These are phyloP conservation scores for Capsella bursapastoris DNA, from an alignment of 345 rosid species.

Conservation along the genomic window DNA sequence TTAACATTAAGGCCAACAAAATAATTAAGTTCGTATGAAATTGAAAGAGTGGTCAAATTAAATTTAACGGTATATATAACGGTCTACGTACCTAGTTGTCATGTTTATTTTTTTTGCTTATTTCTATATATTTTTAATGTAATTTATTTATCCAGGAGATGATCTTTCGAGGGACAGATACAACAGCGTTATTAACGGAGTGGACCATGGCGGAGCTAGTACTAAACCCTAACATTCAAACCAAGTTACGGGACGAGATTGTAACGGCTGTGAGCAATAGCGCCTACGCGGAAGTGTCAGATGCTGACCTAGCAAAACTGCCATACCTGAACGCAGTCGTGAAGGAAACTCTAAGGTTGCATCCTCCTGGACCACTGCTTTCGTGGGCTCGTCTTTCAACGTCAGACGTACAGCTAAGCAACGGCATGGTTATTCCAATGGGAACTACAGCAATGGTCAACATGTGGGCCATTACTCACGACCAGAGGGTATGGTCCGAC, in stretches of 20 bases:
- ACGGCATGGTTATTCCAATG: slow-evolving; percentile 78
- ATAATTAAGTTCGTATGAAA: slow-evolving; percentile 41
- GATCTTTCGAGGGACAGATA: slow-evolving; percentile 93
- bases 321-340: slow-evolving; percentile 80
- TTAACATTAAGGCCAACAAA: no score
- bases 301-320: slow-evolving; percentile 59
- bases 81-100: slow-evolving; percentile 20
- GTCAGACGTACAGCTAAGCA: slow-evolving; percentile 75
- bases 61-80: slow-evolving; percentile 41
- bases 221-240: slow-evolving; percentile 63
- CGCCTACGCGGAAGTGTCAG: slow-evolving; percentile 40
- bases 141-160: slow-evolving; percentile 59
- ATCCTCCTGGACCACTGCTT: slow-evolving; percentile 92
- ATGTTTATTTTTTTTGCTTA: background rate
- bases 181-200: slow-evolving; percentile 87
- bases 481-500: slow-evolving; percentile 64
- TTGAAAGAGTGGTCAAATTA: slow-evolving; percentile 12
- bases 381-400: slow-evolving; percentile 94
- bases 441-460: slow-evolving; percentile 92
- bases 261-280: slow-evolving; percentile 19
- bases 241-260: slow-evolving; percentile 57
- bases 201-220: slow-evolving; percentile 90
- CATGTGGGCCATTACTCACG: slow-evolving; percentile 98
- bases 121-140: background rate
- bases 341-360: slow-evolving; percentile 73